Evolutionary conservation across 768 basidiomycete species (phyloP).

Genomic region (Leccinum broughii): DNA sequence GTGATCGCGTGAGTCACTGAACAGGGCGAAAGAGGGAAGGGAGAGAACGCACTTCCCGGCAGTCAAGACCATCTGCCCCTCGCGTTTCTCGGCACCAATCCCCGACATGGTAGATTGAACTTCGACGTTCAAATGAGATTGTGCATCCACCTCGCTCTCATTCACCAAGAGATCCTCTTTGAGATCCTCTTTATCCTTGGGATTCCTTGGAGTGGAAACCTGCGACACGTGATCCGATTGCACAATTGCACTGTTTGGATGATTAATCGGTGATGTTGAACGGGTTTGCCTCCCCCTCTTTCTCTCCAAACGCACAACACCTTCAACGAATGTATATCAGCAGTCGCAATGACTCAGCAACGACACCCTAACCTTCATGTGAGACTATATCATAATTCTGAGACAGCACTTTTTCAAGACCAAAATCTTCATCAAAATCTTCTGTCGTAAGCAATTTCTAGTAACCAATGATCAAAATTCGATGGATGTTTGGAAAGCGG

Average conservation of each 20-base stretch:
- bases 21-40: no score
- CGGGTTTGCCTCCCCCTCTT: not conserved
- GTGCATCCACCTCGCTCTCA: not conserved
- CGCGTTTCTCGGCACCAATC: not conserved
- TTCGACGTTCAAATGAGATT: not conserved
- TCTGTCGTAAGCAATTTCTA: not conserved
- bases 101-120: not conserved
- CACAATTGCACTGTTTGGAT: not conserved
- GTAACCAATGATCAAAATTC: not conserved
- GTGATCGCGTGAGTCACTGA: no score
- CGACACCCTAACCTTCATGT: not conserved
- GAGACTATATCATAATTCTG: slow-evolving; percentile 4
- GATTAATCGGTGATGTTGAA: not conserved
- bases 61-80: no score
- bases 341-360: not conserved
- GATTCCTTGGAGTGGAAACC: not conserved
- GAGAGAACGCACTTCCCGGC: no score
- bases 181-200: not conserved
- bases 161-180: no score
- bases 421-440: not conserved
- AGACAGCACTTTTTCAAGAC: slow-evolving; percentile 1
- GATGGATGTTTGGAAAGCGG: not conserved
- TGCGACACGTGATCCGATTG: no score
- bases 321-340: not conserved
- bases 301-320: slow-evolving; percentile 2